Conservation (phyloP, 257 asterid species). For the Penstemon eatonii region DNA sequence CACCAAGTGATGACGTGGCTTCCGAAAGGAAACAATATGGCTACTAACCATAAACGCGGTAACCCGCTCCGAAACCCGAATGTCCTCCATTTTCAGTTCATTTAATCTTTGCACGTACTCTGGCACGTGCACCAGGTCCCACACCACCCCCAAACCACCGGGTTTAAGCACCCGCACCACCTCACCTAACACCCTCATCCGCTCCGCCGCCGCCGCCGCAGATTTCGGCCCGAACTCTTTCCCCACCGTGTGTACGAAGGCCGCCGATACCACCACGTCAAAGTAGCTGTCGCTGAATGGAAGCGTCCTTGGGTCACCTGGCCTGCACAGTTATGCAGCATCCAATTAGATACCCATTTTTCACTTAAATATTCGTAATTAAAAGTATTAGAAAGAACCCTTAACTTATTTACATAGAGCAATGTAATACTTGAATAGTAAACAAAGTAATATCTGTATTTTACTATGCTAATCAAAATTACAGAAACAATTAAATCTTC, state of each 20-base stretch:
- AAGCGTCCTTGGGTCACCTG: slow-evolving; percentile 80
- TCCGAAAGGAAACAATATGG: slow-evolving; percentile 75
- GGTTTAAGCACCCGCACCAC: slow-evolving; percentile 79
- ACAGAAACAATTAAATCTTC: no score
- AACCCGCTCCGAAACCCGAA: slow-evolving; percentile 82
- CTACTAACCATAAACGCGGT: slow-evolving; percentile 91
- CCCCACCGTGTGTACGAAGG: slow-evolving; percentile 86
- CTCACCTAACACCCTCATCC: slow-evolving; percentile 85
- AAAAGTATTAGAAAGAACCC: no score
- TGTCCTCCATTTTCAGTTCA: slow-evolving; percentile 85
- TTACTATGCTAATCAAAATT: no score
- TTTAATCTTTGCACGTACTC: slow-evolving; percentile 79
- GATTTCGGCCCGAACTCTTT: slow-evolving; percentile 77
- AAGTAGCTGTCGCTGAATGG: slow-evolving; percentile 81
- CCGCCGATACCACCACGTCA: slow-evolving; percentile 96
- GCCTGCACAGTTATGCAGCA: slow-evolving; percentile 30
- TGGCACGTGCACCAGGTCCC: slow-evolving; percentile 89
- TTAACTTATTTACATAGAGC: no score
- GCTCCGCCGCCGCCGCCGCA: slow-evolving; percentile 86
- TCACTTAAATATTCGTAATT: no score
- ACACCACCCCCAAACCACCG: slow-evolving; percentile 83
- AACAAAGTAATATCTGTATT: no score
- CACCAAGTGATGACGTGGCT: slow-evolving; percentile 79
- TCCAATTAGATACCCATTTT: no score
- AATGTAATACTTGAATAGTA: no score